phyloP scores from a whole-genome alignment of 2,329 filamentous ascomycete genomes.

The Aureobasidium sp. region DNA sequence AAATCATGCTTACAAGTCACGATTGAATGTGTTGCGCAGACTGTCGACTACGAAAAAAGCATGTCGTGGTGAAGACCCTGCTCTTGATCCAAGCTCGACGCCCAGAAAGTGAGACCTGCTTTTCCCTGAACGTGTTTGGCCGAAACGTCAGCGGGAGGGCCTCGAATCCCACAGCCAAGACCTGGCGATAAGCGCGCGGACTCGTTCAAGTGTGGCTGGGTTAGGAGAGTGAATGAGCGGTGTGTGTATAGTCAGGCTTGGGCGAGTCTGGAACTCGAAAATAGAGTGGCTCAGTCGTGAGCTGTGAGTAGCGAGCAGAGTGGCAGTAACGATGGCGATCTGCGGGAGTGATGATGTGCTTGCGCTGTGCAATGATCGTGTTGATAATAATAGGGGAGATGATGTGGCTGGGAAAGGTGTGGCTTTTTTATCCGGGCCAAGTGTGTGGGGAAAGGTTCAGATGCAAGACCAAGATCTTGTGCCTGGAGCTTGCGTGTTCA shows the following conservation, averaged over 20 bases:
- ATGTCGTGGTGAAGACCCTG: background rate
- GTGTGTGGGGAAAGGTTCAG: no score
- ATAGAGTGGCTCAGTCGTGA: no score
- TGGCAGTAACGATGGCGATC: no score
- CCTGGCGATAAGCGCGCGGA: background rate
- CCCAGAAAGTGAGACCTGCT: background rate
- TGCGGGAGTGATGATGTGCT: no score
- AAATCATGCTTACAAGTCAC: background rate
- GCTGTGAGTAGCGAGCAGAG: no score
- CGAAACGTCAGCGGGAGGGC: background rate
- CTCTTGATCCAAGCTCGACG: background rate
- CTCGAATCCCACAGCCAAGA: background rate
- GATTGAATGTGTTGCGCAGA: background rate
- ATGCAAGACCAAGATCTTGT: no score
- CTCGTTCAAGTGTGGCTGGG: background rate
- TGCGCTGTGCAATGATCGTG: background rate
- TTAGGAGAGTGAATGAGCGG: background rate
- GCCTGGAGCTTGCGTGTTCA: no score
- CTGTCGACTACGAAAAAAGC: background rate
- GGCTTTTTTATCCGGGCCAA: background rate
- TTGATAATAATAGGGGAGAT: background rate
- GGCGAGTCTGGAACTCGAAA: background rate
- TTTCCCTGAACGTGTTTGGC: background rate
- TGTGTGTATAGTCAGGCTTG: background rate
- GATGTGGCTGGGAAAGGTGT: background rate